Percentiles rank a stretch among this genome's conserved stretches.
phyloP scores from a whole-genome alignment of 257 asterid species.

The Linaria vulgaris region DNA sequence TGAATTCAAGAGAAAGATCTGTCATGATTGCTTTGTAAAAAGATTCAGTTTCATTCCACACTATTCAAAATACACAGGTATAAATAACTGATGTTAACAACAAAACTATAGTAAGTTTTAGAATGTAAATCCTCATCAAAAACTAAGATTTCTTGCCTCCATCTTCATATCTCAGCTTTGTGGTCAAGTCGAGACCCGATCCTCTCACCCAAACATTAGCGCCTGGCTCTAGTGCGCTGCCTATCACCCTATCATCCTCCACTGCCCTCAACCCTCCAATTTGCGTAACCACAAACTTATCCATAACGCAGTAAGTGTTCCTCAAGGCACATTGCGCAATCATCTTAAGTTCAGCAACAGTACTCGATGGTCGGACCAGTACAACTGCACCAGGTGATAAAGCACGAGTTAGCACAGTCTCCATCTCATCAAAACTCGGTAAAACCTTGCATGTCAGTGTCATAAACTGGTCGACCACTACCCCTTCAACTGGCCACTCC shows the following conservation, averaged over 20 bases:
- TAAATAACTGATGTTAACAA: too few relatives aligned
- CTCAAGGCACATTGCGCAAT: slow-evolving; percentile 65
- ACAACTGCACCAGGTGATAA: slow-evolving; percentile 71
- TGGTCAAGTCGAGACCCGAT: slow-evolving; percentile 50
- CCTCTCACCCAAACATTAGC: slow-evolving; percentile 77
- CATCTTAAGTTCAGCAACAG: slow-evolving; percentile 50
- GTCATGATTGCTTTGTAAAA: too few relatives aligned
- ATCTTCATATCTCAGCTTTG: slow-evolving; percentile 63
- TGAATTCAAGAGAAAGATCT: too few relatives aligned
- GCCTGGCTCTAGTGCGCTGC: slow-evolving; percentile 35
- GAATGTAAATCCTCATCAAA: too few relatives aligned
- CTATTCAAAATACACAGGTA: too few relatives aligned
- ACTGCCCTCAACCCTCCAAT: slow-evolving; percentile 66
- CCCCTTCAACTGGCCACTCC: slow-evolving; percentile 40
- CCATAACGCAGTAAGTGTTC: slow-evolving; percentile 68
- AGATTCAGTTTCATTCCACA: too few relatives aligned
- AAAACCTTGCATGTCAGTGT: slow-evolving; percentile 53
- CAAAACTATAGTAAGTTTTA: too few relatives aligned
- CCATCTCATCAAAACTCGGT: slow-evolving; percentile 80
- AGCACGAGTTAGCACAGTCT: slow-evolving; percentile 46
- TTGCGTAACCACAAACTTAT: slow-evolving; percentile 56
- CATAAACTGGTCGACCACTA: slow-evolving; percentile 28
- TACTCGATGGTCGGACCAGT: slow-evolving; percentile 45
- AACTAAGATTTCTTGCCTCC: slow-evolving; percentile 26
- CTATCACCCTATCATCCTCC: slow-evolving; percentile 46